Evolutionary conservation across 2,329 filamentous ascomycete genomes (phyloP), one percentile per base, ranked within the genome.

Genomic region (Lecanoromycetidae sp.): DNA sequence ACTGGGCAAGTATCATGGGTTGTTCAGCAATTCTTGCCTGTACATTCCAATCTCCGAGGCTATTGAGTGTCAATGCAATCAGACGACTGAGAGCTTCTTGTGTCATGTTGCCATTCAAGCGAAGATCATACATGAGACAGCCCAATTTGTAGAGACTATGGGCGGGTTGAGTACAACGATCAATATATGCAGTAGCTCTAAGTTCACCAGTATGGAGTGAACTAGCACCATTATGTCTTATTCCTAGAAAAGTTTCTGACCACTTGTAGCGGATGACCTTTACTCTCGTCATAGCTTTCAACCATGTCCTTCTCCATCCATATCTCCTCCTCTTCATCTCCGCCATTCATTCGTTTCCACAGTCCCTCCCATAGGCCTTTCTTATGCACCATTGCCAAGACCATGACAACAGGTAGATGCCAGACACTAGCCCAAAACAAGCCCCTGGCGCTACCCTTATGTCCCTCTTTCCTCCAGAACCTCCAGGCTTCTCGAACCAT

Each of bases 351-450:
- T 47, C 77, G 76, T 47, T 71, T 75, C 79, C 83, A 90, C n/a
- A 90, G 77, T 13, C 87, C 75, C 54, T 79, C 75, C 87, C 86
- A 91, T 66, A 94, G 74, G 0, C 88, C 90, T 68, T 87, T 94
- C 75, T 98, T 98, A 65, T 94, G 86, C 46, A 84, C 76, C 64
- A 96, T 81, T 2, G 87, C 90, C 51, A 95, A 70, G 38, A 95
- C 87, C 72, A 98, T 79, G 34, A 96, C 75, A 22, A 82, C 83
- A 0, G 91, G 91, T 39, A 98, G 64, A 67, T 95, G 88, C 91
- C 90, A 96, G 8, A 98, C 87, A 62, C 87, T 94, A 1, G 91
- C 88, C 91, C 91, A 98, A 64, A 98, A 98, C 44, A 98, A 65
- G 0, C 82, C 81, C 47, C 87, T 76, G 2, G 91, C 88, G 15